Conservation (phyloP, 306 rosid genomes). For the Rosa persica region DNA sequence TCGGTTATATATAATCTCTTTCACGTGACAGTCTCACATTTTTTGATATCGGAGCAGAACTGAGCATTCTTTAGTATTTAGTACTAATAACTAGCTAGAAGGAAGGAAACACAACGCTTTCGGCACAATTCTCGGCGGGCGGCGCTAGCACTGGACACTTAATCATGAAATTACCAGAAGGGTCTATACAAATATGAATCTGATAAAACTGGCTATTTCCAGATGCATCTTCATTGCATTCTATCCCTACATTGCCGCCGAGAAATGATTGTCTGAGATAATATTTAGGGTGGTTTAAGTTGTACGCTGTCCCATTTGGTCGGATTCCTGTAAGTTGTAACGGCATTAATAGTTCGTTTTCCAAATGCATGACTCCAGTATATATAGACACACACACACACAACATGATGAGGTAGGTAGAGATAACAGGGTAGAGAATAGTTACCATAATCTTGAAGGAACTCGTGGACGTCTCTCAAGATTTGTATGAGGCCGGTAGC, state of each 20-base stretch:
- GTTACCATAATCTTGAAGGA: conserved; percentile 25
- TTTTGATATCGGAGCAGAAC: neutral
- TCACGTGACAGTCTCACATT: too few species aligned
- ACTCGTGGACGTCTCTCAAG: neutral
- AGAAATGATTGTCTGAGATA: conserved; percentile 35
- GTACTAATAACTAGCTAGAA: conserved; percentile 18
- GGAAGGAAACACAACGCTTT: conserved; percentile 48
- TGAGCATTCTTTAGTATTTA: neutral
- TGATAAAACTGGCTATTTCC: conserved; percentile 47
- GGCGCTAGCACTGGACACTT: conserved; percentile 54
- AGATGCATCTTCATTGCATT: conserved; percentile 48
- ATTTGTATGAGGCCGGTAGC: conserved; percentile 1
- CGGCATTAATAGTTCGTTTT: neutral
- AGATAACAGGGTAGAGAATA: too few species aligned
- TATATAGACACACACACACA: too few species aligned
- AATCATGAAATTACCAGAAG: conserved; percentile 33
- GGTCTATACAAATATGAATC: conserved; percentile 54
- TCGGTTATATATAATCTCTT: too few species aligned
- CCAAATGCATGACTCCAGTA: neutral
- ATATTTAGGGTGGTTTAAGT: conserved; percentile 33
- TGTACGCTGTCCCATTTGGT: conserved; percentile 42
- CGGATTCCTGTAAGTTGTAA: conserved; percentile 33
- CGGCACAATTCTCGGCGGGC: conserved; percentile 30
- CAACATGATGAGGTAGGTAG: too few species aligned
- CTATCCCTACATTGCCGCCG: conserved; percentile 37